phyloP scores from a whole-genome alignment of 352 stramenopile species.

The Elongisporangium senticosum region DNA sequence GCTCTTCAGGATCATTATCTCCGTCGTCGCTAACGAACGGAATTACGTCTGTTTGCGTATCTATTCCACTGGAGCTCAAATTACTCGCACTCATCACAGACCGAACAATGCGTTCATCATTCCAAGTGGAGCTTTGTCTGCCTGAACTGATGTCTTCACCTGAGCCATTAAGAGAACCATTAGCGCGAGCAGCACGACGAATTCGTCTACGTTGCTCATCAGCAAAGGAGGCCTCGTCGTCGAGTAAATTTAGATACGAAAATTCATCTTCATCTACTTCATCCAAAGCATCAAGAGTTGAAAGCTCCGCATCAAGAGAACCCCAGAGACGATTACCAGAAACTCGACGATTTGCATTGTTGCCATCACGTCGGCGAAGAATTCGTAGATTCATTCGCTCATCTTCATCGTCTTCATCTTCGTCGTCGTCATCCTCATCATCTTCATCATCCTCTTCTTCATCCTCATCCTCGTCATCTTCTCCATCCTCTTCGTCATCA shows the following conservation, averaged over 20 bases:
- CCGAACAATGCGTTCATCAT: not conserved
- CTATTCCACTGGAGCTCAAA: not conserved
- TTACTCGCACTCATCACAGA: not conserved
- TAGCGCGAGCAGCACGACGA: constrained; percentile 20
- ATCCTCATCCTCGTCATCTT: constrained; percentile 36
- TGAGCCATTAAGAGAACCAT: not conserved
- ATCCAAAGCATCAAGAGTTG: constrained; percentile 65
- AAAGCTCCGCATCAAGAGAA: constrained; percentile 64
- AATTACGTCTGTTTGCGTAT: not conserved
- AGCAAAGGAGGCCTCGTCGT: constrained; percentile 53
- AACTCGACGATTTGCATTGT: constrained; percentile 24
- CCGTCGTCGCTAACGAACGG: not conserved
- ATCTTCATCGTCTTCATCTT: constrained; percentile 51
- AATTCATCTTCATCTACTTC: constrained; percentile 84
- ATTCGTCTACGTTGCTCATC: constrained; percentile 49
- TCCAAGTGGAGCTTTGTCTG: not conserved
- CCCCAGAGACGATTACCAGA: constrained; percentile 52
- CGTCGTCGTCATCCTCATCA: constrained; percentile 52
- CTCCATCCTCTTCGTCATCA: constrained; percentile 19
- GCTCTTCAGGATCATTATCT: not conserved
- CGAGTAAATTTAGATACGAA: constrained; percentile 69
- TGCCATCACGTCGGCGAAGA: constrained; percentile 28
- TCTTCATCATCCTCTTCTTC: constrained; percentile 66
- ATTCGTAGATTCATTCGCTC: constrained; percentile 47
- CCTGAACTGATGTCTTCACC: not conserved